Evolutionary conservation across 352 stramenopile genomes (phyloP), one percentile per base, ranked within the genome.

Genomic region (Phytophthora rubi): DNA sequence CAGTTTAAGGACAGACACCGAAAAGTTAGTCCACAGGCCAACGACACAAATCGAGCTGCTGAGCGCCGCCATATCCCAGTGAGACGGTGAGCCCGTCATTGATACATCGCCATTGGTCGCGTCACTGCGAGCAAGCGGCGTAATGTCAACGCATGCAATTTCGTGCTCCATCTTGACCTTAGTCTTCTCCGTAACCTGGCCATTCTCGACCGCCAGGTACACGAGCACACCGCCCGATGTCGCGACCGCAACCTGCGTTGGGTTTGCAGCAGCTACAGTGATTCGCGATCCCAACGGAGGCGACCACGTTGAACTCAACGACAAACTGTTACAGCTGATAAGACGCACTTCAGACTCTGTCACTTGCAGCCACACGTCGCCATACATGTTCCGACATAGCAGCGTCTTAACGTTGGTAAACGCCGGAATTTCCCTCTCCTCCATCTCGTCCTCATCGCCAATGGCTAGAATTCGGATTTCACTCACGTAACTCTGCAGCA

Each of bases 401-500:
- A 99, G 76, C 4, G 97, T 99, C 57, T 97, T 94, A 0, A 81
- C 80, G 61, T 96, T 93, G 4, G 61, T 65, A 65, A 98, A 98
- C 16, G 87, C 79, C 30, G 75, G 47, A n/a, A 98, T 95, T 45
- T 98, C 90, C 35, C 84, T 83, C 65, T 99, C 96, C 51, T 95
- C 89, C 75, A 99, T 90, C 44, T 98, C 92, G 28, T 94, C 89
- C n/a, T 92, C 76, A 13, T 91, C 83, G 1, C 79, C 82, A 33
- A 99, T 98, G 7, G 91, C 95, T 35, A 99, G 83, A 48, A 99
- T 92, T 59, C 98, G 91, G 49, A 98, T 99, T 74, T 99, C 96
- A 37, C 76, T 93, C 10, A 98, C 93, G 79, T 98, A 99, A 59
- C 89, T 97, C 73, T 99, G 97, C 45, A 99, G 82, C 35, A 99